Evolutionary conservation across 768 basidiomycete genomes (phyloP), one percentile per base, ranked within the genome.

Genomic region (Mycena rebaudengoi): DNA sequence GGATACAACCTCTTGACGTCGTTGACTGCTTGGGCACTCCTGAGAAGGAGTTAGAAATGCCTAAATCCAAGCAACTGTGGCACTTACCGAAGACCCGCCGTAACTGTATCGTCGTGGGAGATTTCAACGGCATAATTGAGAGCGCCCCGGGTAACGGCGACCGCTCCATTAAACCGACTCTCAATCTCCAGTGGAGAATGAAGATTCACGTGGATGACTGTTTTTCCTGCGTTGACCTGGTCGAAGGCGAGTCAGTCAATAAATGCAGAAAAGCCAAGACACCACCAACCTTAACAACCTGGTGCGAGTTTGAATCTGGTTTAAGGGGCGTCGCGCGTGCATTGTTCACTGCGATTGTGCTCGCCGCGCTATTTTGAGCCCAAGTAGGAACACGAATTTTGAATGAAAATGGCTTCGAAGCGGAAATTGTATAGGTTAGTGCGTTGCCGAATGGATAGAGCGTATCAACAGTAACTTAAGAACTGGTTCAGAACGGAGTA

Each of bases 391-490:
- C 66, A 23, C 80, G 78, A 35, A 82, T 74, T 30, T 77, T 78
- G 70, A 80, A 79, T 0, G 71, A 65, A 58, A 82, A 78, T 4
- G 76, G 50, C 20, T 68, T 70, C 2, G 72, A 62, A 1, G 79
- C 74, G 0, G 74, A 73, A 37, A 81, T 72, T 10, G 75, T 74
- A 60, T 82, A 81, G 6, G 70, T 73, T 63, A 82, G 69, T 5
- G 74, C 70, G n/a, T 75, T 70, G 2, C 78, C 76, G 56, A 82
- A 82, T 0, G 80, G 80, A 64, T 82, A 82, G 14, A 81, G 69
- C 0, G 79, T 77, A 46, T 79, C 75, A 18, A 78, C 79, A 4
- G 66, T 60, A 29, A 81, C 79, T 80, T 8, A 39, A 26, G 7
- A 25, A 29, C 14, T 7, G 10, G 25, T 26, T 43, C 5, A 39